Percentiles rank a stretch among this genome's conserved stretches.
Evolutionary conservation across 495 filamentous ascomycete genomes (phyloP).

Genomic region (Melanomma pulvis-pyrius): DNA sequence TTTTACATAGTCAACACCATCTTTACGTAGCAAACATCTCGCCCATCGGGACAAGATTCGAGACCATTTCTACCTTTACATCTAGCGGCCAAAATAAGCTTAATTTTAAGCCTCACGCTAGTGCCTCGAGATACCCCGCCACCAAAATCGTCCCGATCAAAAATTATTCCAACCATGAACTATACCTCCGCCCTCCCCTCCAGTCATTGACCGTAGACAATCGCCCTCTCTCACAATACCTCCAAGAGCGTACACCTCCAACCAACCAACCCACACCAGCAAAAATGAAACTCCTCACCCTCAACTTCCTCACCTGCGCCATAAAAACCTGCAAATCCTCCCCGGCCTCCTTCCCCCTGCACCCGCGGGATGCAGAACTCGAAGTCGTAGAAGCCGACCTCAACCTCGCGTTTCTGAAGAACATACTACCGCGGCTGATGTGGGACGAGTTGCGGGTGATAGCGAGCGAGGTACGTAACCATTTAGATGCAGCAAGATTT

Average conservation of each 20-base stretch:
- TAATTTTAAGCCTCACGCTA: slow-evolving; percentile 30
- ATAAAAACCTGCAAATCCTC: slow-evolving; percentile 88
- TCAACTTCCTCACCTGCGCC: slow-evolving; percentile 96
- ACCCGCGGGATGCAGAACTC: slow-evolving; percentile 87
- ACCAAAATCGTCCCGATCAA: slow-evolving; percentile 1
- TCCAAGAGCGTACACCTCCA: neutral
- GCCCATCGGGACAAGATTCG: no score
- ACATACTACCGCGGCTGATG: slow-evolving; percentile 83
- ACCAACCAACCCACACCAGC: neutral
- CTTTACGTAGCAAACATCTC: no score
- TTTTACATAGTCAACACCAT: no score
- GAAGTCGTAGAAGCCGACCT: slow-evolving; percentile 77
- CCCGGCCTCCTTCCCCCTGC: slow-evolving; percentile 78
- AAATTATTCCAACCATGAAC: slow-evolving; percentile 2
- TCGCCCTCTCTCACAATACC: neutral
- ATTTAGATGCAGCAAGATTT: neutral
- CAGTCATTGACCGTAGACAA: neutral
- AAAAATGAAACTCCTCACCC: slow-evolving; percentile 90
- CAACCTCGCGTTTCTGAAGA: slow-evolving; percentile 75
- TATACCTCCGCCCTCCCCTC: neutral
- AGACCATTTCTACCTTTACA: neutral
- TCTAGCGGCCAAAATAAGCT: slow-evolving; percentile 18
- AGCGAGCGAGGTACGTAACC: slow-evolving; percentile 70
- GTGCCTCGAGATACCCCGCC: slow-evolving; percentile 3
- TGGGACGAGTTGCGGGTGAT: slow-evolving; percentile 77